Conservation (phyloP, 225 moss, liverwort and hornwort genomes). For the Marchantia polymorpha region DNA sequence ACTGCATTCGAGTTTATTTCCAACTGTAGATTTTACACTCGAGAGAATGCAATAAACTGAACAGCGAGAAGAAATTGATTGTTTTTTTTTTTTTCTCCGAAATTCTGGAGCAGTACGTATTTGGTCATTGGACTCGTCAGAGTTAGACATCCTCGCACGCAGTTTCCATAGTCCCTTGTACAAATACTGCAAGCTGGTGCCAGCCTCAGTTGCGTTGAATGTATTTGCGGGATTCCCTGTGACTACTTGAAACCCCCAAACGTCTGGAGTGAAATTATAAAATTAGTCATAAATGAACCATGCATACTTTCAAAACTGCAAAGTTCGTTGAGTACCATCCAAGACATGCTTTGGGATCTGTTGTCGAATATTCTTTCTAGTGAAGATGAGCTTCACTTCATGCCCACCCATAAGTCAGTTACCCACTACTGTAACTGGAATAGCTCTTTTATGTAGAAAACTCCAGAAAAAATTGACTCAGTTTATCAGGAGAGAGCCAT, state of each 20-base stretch:
- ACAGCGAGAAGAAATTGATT: not conserved
- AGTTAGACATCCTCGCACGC: not conserved
- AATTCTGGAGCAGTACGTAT: not conserved
- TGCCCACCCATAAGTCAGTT: not conserved
- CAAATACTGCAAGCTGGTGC: not conserved
- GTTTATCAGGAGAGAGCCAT: not conserved
- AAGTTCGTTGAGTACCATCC: not conserved
- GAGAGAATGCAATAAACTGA: not conserved
- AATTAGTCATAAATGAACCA: not conserved
- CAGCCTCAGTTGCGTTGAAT: not conserved
- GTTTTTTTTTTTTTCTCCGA: not conserved
- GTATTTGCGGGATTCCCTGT: not conserved
- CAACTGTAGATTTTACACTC: not conserved
- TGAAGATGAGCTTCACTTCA: not conserved
- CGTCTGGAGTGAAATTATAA: not conserved
- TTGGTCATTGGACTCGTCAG: not conserved
- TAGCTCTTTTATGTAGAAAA: not conserved
- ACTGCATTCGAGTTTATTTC: not conserved
- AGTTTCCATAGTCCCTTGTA: not conserved
- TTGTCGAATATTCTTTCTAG: not conserved
- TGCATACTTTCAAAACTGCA: not conserved
- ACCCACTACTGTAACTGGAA: not conserved
- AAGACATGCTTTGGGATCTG: not conserved
- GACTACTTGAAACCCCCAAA: not conserved
- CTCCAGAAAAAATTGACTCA: not conserved